Percentiles rank a stretch among this genome's conserved stretches.
Evolutionary conservation across 148 eudicot genomes (phyloP).

Genomic region (Nyssa sinensis): DNA sequence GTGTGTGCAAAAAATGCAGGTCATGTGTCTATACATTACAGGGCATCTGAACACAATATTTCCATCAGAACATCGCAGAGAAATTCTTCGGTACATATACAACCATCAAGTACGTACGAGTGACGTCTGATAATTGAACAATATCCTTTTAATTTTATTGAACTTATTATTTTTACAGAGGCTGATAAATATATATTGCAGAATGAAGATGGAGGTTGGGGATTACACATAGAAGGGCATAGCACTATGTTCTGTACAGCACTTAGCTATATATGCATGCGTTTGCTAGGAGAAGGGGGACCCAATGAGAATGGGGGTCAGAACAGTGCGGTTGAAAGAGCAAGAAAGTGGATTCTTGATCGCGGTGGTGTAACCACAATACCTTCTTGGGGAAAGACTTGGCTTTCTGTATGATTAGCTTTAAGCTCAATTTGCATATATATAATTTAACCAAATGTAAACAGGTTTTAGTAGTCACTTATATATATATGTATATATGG

Average conservation of each 20-base stretch:
- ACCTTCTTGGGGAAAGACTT: constrained; percentile 30
- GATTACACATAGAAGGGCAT: constrained; percentile 23
- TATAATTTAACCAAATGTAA: too few species aligned
- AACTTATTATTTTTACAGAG: too few species aligned
- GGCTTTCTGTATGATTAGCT: constrained; percentile 17
- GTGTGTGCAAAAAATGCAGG: too few species aligned
- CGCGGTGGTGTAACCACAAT: constrained; percentile 18
- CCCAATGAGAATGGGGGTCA: constrained; percentile 15
- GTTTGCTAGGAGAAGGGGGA: constrained; percentile 24
- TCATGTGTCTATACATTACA: constrained; percentile 8
- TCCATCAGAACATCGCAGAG: constrained; percentile 8
- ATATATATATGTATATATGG: too few species aligned
- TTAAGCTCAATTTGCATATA: not conserved
- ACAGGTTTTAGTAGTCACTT: too few species aligned
- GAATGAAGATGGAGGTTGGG: constrained; percentile 32
- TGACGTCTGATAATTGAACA: not conserved
- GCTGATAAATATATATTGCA: not conserved
- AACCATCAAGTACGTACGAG: constrained; percentile 14
- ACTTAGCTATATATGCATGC: constrained; percentile 26
- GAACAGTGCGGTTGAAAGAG: constrained; percentile 20
- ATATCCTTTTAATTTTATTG: too few species aligned
- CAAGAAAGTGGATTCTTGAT: constrained; percentile 19
- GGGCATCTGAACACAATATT: constrained; percentile 1
- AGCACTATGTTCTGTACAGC: constrained; percentile 22
- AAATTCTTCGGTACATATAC: constrained; percentile 14